Evolutionary conservation across 1,284 basidiomycete species (phyloP).

Genomic region (Lignosus rhinocerotis): DNA sequence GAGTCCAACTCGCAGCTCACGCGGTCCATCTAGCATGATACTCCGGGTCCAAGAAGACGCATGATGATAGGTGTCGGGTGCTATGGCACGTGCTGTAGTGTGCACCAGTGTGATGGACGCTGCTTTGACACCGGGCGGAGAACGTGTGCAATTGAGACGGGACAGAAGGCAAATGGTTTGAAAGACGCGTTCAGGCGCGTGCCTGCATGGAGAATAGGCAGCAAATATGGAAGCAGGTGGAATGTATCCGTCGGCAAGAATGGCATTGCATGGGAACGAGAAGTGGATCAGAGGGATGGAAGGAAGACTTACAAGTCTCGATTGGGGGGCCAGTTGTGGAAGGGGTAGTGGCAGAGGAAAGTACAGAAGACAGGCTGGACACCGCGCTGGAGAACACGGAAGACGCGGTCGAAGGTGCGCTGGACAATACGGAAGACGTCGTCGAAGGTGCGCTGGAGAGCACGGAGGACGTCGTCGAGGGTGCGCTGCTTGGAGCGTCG

Average conservation of each 20-base stretch:
- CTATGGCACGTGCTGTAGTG: neutral
- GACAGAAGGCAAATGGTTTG: neutral
- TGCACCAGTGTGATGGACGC: too few relatives aligned
- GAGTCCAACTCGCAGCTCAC: neutral
- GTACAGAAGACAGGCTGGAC: neutral
- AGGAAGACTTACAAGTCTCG: slow-evolving; percentile 12
- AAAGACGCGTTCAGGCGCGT: too few relatives aligned
- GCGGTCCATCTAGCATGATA: neutral
- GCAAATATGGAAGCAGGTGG: too few relatives aligned
- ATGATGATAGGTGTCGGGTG: neutral
- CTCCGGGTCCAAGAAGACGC: neutral
- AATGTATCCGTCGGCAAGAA: neutral
- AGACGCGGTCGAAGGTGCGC: neutral
- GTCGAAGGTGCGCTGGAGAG: too few relatives aligned
- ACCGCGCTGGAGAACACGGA: neutral
- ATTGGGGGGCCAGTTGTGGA: slow-evolving; percentile 6
- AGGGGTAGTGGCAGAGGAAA: neutral
- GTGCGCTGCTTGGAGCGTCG: neutral
- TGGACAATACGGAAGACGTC: neutral
- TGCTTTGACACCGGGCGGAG: too few relatives aligned
- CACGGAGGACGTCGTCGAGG: neutral
- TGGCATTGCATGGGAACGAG: neutral
- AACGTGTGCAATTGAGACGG: too few relatives aligned
- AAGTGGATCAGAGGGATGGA: neutral
- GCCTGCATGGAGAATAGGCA: neutral